These are phyloP conservation scores for Zygnema circumcarinatum DNA, from an alignment of 139 green algal species.

Conservation along the genomic window DNA sequence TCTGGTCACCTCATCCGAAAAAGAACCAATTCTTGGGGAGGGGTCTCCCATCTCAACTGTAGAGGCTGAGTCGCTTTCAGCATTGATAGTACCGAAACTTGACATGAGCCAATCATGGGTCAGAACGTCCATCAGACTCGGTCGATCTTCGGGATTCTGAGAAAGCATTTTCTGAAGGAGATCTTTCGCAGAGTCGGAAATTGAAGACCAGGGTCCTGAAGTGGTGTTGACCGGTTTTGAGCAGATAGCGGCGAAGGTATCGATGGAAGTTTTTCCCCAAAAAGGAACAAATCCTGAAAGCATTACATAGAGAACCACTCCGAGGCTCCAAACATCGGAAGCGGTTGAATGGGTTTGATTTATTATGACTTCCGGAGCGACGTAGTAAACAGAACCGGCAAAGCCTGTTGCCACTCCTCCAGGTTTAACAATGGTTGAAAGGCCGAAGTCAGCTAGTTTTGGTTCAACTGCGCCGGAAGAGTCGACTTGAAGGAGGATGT, in stretches of 20 bases:
- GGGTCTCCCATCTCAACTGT: too few species aligned
- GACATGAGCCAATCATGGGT: slow-evolving; percentile 81
- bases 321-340: slow-evolving; percentile 73
- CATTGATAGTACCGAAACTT: too few species aligned
- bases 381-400: slow-evolving; percentile 75
- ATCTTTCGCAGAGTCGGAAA: slow-evolving; percentile 56
- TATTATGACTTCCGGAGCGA: slow-evolving; percentile 76
- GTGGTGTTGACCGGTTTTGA: slow-evolving; percentile 36
- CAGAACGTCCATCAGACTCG: slow-evolving; percentile 54
- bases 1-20: too few species aligned
- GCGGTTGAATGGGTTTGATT: slow-evolving; percentile 46
- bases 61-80: too few species aligned
- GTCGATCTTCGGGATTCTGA: slow-evolving; percentile 41
- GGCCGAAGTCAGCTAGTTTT: slow-evolving; percentile 36
- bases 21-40: too few species aligned
- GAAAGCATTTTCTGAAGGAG: slow-evolving; percentile 54
- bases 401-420: slow-evolving; percentile 71
- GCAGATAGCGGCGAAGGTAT: slow-evolving; percentile 52
- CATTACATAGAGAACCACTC: slow-evolving; percentile 75
- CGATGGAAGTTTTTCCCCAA: slow-evolving; percentile 38
- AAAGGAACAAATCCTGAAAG: slow-evolving; percentile 63
- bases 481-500: background rate
- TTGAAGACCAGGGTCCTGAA: slow-evolving; percentile 38
- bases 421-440: slow-evolving; percentile 36
- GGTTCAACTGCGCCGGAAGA: background rate